Percentiles rank a stretch among this genome's conserved stretches.
Conservation (phyloP, 164 flowering plant genomes). For the Protea cynaroides region DNA sequence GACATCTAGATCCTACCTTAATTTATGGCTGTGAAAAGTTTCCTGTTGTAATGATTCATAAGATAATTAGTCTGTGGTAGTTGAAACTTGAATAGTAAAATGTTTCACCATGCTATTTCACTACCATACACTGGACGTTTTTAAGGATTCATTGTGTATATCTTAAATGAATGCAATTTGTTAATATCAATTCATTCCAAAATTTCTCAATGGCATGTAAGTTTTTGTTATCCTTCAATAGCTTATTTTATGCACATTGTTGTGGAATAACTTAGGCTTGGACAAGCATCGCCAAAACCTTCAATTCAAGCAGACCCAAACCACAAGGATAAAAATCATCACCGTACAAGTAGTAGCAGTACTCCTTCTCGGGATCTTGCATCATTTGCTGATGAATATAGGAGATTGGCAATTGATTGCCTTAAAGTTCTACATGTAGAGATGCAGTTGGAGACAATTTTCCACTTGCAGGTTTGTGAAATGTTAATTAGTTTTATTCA, state of each 20-base stretch:
- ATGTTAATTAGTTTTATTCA: constrained; percentile 1
- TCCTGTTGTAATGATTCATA: background rate
- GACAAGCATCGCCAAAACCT: constrained; percentile 40
- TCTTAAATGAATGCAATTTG: background rate
- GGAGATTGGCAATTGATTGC: constrained; percentile 89
- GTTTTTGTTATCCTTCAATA: constrained; percentile 3
- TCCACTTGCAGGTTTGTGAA: constrained; percentile 79
- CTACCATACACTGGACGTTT: no score
- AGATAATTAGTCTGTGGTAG: no score
- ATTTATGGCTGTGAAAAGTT: background rate
- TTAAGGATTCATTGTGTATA: no score
- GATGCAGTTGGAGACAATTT: constrained; percentile 93
- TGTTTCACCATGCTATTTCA: no score
- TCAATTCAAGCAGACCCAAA: constrained; percentile 45
- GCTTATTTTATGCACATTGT: constrained; percentile 11
- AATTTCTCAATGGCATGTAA: background rate
- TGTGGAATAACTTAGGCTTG: constrained; percentile 49
- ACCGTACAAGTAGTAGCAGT: constrained; percentile 44
- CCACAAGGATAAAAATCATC: constrained; percentile 28
- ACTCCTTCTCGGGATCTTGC: constrained; percentile 54
- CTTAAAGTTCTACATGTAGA: constrained; percentile 92
- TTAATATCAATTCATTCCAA: background rate
- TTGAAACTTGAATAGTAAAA: no score
- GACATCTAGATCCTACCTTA: background rate
- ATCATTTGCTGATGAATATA: constrained; percentile 91